Conservation (phyloP, 495 filamentous ascomycete species). For the Neurospora sp. region DNA sequence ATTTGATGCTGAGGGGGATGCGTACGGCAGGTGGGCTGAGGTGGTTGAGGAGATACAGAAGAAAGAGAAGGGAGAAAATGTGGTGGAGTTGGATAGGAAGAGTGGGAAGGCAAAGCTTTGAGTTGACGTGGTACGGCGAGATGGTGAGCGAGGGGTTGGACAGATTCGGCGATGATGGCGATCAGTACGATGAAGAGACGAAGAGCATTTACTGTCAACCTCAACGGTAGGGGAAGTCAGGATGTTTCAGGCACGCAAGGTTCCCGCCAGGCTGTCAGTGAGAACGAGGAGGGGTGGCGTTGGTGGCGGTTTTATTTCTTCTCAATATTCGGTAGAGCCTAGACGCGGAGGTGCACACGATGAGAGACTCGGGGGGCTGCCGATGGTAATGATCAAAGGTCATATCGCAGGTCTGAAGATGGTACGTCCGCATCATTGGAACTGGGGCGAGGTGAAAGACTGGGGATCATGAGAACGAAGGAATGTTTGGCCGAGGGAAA, state of each 20-base stretch:
- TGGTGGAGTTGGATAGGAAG: background rate
- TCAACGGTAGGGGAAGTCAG: no score
- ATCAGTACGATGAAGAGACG: no score
- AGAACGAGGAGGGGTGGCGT: background rate
- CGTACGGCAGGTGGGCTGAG: constrained; percentile 21
- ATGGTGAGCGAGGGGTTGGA: background rate
- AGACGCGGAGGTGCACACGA: background rate
- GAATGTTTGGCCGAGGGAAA: background rate
- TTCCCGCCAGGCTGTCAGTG: background rate
- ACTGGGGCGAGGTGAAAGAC: no score
- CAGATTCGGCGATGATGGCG: no score
- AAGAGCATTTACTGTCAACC: no score
- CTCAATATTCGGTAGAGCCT: background rate
- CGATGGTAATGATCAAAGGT: background rate
- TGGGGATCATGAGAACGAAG: background rate
- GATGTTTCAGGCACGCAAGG: background rate
- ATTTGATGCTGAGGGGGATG: constrained; percentile 54
- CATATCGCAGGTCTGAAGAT: background rate
- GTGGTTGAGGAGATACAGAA: constrained; percentile 3
- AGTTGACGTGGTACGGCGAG: background rate
- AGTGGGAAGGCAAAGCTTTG: background rate
- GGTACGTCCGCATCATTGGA: background rate
- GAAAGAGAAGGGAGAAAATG: background rate
- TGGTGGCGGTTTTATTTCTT: background rate
- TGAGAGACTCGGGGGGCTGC: no score